Conservation (phyloP, 2,329 filamentous ascomycete genomes). For the Graphilbum ipis-grandicollis region DNA sequence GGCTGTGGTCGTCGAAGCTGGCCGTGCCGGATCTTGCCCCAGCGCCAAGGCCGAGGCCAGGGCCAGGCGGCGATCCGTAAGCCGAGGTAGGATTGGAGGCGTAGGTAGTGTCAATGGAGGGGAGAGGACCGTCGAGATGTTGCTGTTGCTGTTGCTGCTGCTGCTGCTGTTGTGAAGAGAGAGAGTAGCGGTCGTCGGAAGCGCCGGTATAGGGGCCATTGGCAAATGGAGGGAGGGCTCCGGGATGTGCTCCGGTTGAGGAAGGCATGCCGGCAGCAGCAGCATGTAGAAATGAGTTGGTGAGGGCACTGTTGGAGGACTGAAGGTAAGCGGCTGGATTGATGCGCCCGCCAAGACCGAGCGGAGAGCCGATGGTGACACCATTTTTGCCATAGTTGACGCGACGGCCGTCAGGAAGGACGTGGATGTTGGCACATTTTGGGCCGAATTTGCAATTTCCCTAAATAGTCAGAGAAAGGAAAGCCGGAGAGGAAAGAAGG, state of each 20-base stretch:
- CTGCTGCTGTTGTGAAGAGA: constrained; percentile 9
- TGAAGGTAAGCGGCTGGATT: constrained; percentile 48
- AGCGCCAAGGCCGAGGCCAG: constrained; percentile 27
- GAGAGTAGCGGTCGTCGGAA: constrained; percentile 18
- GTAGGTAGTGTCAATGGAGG: constrained; percentile 37
- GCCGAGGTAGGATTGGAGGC: constrained; percentile 36
- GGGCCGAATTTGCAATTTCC: constrained; percentile 98
- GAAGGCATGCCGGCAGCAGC: constrained; percentile 1
- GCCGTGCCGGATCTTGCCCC: not conserved
- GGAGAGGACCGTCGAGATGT: constrained; percentile 36
- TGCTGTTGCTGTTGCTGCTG: no score
- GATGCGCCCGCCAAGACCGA: constrained; percentile 49
- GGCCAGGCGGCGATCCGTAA: constrained; percentile 56
- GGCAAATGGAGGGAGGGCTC: not conserved
- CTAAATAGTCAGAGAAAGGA: no score
- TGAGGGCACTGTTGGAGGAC: constrained; percentile 51
- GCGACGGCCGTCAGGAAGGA: constrained; percentile 80
- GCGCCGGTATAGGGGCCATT: constrained; percentile 6
- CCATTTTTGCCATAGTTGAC: constrained; percentile 65
- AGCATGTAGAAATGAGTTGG: constrained; percentile 44
- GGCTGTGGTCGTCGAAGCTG: constrained; percentile 30
- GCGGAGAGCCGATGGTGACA: constrained; percentile 41
- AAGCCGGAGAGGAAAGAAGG: no score
- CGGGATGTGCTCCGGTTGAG: no score
- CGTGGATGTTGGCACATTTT: constrained; percentile 93